These are phyloP conservation scores for Colletotrichum lini DNA, from an alignment of 2,329 filamentous ascomycete genomes.

Conservation along the genomic window DNA sequence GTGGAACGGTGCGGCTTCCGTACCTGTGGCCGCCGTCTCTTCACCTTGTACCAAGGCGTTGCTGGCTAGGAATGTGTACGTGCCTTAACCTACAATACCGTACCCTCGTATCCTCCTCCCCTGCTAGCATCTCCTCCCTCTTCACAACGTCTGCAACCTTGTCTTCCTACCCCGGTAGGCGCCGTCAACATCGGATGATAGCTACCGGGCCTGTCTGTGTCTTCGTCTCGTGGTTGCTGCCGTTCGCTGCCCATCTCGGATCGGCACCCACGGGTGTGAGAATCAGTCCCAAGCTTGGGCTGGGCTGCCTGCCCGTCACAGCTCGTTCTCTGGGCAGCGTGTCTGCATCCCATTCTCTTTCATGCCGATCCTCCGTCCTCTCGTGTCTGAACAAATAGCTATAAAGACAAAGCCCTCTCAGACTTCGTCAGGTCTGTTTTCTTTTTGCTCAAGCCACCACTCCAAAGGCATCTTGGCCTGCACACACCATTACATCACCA, in stretches of 20 bases:
- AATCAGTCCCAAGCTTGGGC: slow-evolving; percentile 9
- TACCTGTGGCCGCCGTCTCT: neutral
- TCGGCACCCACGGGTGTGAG: slow-evolving; percentile 28
- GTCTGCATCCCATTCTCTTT: neutral
- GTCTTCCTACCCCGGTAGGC: slow-evolving; percentile 14
- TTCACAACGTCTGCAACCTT: slow-evolving; percentile 17
- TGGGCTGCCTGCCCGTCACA: slow-evolving; percentile 13
- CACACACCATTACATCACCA: slow-evolving; percentile 6
- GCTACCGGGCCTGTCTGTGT: slow-evolving; percentile 28
- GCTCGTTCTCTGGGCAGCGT: slow-evolving; percentile 16
- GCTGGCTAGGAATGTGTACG: neutral
- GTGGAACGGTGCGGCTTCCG: neutral
- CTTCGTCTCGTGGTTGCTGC: slow-evolving; percentile 2
- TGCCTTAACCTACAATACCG: neutral
- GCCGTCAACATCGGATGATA: slow-evolving; percentile 37
- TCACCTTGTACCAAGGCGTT: neutral
- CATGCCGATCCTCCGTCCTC: slow-evolving; percentile 3
- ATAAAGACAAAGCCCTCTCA: slow-evolving; percentile 27
- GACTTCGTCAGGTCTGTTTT: slow-evolving; percentile 3
- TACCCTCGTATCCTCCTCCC: slow-evolving; percentile 15
- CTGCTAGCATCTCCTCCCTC: slow-evolving; percentile 1
- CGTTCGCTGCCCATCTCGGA: slow-evolving; percentile 13
- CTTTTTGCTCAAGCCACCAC: slow-evolving; percentile 18
- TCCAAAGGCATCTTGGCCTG: slow-evolving; percentile 48
- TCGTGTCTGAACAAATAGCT: slow-evolving; percentile 20